Evolutionary conservation across 2,329 filamentous ascomycete genomes (phyloP).

Genomic region (Fusarium gaditjirri): DNA sequence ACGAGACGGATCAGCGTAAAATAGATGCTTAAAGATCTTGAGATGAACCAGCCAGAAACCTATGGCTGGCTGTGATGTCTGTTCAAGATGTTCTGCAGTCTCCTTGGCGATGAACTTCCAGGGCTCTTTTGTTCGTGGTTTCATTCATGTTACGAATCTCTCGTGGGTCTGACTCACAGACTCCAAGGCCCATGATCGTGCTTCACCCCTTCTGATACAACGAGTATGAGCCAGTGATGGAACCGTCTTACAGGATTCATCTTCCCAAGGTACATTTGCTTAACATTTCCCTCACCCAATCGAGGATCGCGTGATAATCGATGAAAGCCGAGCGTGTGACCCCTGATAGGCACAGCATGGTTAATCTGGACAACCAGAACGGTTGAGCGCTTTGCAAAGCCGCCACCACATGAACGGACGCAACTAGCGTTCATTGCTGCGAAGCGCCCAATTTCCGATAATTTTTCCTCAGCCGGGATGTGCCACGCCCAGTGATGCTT

Average conservation of each 20-base stretch:
- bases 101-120: too few species aligned
- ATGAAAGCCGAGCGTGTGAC: neutral
- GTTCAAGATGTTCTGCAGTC: too few species aligned
- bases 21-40: too few species aligned
- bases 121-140: too few species aligned
- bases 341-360: neutral
- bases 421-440: neutral
- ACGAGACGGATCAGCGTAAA: slow-evolving; percentile 36
- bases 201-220: neutral
- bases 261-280: neutral
- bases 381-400: neutral
- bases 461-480: neutral
- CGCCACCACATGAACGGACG: neutral
- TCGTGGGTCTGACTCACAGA: neutral
- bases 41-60: slow-evolving; percentile 8
- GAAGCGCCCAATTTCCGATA: neutral
- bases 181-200: neutral
- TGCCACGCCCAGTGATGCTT: neutral
- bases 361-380: neutral
- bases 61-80: neutral
- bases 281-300: neutral
- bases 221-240: neutral
- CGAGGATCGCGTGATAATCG: neutral
- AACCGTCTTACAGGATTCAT: neutral
- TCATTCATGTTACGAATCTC: too few species aligned